Conservation (phyloP, 148 eudicot genomes). For the Rhododendron vialii region DNA sequence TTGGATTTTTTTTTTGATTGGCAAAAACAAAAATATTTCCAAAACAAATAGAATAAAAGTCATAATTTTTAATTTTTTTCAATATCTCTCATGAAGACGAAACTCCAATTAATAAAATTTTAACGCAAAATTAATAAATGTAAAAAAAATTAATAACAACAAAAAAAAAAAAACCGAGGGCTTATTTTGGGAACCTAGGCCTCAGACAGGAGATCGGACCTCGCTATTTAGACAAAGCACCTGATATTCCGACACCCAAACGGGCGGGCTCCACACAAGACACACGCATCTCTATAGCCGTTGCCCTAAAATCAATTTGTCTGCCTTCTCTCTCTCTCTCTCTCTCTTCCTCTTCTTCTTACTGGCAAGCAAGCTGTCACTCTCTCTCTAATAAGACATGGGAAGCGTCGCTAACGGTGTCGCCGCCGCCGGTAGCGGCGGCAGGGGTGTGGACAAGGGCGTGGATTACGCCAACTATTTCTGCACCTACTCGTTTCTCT, state of each 20-base stretch:
- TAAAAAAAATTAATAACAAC: too few relatives aligned
- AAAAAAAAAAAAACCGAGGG: too few relatives aligned
- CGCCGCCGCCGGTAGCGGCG: slow-evolving; percentile 18
- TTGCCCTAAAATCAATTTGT: not conserved
- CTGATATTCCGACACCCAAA: not conserved
- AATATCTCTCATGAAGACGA: too few relatives aligned
- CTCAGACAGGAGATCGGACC: not conserved
- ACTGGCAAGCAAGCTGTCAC: not conserved
- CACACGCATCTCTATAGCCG: not conserved
- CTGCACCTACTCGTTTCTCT: slow-evolving; percentile 88
- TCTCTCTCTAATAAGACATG: slow-evolving; percentile 14
- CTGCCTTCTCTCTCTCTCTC: not conserved
- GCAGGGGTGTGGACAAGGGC: slow-evolving; percentile 61
- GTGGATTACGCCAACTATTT: slow-evolving; percentile 93
- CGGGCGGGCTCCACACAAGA: not conserved
- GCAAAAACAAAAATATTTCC: too few relatives aligned
- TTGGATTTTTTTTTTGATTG: too few relatives aligned
- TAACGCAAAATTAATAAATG: too few relatives aligned
- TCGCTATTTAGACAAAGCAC: not conserved
- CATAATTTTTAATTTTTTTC: too few relatives aligned
- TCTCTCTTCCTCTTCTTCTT: not conserved
- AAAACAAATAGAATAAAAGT: too few relatives aligned
- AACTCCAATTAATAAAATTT: too few relatives aligned
- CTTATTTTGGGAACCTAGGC: too few relatives aligned
- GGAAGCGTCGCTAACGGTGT: slow-evolving; percentile 18